These are phyloP conservation scores for Herpotrichia juniperi DNA, from an alignment of 2,329 filamentous ascomycete genomes.

Conservation along the genomic window DNA sequence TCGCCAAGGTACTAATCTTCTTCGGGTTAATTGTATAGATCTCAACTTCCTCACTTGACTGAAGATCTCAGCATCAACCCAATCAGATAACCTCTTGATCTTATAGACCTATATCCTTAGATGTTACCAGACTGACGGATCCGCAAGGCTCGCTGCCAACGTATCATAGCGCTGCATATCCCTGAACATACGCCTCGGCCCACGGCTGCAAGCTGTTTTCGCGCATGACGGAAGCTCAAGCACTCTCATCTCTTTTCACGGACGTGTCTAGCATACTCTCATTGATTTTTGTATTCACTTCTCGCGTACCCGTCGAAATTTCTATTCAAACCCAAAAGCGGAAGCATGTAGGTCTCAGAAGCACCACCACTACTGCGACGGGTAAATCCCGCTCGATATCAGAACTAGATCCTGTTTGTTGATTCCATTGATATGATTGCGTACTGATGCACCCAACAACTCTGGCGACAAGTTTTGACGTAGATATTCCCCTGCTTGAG, in stretches of 20 bases:
- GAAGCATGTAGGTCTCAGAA: conserved; percentile 23
- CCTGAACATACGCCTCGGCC: too few species aligned
- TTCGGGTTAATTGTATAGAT: conserved; percentile 4
- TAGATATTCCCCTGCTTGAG: not conserved
- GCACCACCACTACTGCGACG: conserved; percentile 11
- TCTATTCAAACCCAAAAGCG: conserved; percentile 43
- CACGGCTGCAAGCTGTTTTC: not conserved
- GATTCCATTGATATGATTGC: conserved; percentile 10
- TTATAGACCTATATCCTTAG: too few species aligned
- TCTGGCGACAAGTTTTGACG: not conserved
- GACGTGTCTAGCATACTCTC: not conserved
- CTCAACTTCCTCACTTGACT: conserved; percentile 3
- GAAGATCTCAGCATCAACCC: too few species aligned
- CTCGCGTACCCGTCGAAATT: conserved; percentile 15
- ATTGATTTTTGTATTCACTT: conserved; percentile 29
- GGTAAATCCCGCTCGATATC: conserved; percentile 5
- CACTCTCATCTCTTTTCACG: not conserved
- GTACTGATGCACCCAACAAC: conserved; percentile 1
- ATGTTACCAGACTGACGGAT: too few species aligned
- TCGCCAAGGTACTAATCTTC: not conserved
- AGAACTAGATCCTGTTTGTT: conserved; percentile 7
- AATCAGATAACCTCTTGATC: too few species aligned
- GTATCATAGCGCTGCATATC: too few species aligned
- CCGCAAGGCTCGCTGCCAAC: too few species aligned
- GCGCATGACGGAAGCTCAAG: not conserved